Conservation (phyloP, 2,329 filamentous ascomycete genomes). For the Cladosporium sp. region DNA sequence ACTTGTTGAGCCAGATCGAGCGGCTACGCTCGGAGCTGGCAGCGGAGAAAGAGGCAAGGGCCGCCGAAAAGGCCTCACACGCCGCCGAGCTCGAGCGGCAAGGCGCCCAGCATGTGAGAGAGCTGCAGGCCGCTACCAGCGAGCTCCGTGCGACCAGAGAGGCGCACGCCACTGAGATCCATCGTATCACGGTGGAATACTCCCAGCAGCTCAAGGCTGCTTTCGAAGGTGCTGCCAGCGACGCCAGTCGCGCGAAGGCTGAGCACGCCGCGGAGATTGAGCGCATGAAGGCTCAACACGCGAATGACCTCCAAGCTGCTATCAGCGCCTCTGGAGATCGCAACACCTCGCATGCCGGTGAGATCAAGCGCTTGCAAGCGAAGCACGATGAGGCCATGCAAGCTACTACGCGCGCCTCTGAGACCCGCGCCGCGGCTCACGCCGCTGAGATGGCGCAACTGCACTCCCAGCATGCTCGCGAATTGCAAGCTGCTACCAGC, state of each 20-base stretch:
- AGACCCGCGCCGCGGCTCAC: conserved; percentile 13
- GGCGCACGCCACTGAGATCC: conserved; percentile 6
- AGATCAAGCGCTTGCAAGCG: conserved; percentile 16
- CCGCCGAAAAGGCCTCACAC: conserved; percentile 13
- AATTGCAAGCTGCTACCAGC: not conserved
- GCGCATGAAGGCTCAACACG: conserved; percentile 15
- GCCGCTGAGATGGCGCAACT: not conserved
- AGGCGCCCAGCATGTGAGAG: not conserved
- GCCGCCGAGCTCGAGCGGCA: conserved; percentile 2
- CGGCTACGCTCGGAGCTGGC: conserved; percentile 17
- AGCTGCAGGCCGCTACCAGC: conserved; percentile 10
- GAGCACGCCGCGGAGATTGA: conserved; percentile 16
- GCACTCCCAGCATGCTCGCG: not conserved
- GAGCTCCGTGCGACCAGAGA: conserved; percentile 11
- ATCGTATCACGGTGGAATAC: conserved; percentile 2
- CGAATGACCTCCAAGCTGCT: conserved; percentile 9
- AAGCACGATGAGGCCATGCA: conserved; percentile 13
- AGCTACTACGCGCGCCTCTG: conserved; percentile 8
- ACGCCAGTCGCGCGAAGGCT: conserved; percentile 10
- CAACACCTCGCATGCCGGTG: conserved; percentile 18
- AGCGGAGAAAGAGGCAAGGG: not conserved
- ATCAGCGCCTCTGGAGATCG: not conserved
- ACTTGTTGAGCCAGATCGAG: conserved; percentile 14
- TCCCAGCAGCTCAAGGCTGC: conserved; percentile 5
- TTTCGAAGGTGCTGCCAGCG: conserved; percentile 4